Evolutionary conservation across 225 moss, liverwort and hornwort genomes (phyloP).

Genomic region (Ulota crispa): DNA sequence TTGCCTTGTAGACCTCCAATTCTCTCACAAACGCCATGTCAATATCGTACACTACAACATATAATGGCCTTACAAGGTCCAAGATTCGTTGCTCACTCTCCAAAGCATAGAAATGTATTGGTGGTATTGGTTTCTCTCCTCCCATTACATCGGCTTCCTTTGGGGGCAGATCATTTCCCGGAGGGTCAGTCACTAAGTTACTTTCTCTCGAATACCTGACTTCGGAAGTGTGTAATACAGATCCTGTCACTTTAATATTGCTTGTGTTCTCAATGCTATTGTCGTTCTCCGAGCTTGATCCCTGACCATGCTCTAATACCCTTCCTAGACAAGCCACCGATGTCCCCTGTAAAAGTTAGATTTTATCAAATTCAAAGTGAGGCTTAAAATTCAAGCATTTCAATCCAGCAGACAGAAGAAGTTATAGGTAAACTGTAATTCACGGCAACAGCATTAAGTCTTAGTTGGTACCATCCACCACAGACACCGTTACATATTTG

Average conservation of each 20-base stretch:
- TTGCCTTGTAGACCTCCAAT: constrained; percentile 88
- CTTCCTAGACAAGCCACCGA: constrained; percentile 40
- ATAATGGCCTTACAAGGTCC: constrained; percentile 74
- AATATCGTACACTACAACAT: constrained; percentile 89
- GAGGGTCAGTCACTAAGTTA: constrained; percentile 3
- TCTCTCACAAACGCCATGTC: constrained; percentile 94
- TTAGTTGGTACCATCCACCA: constrained; percentile 16
- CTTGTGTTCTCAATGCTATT: constrained; percentile 24
- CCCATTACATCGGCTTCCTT: constrained; percentile 20
- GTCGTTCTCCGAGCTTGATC: constrained; percentile 32
- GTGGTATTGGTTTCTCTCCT: constrained; percentile 57
- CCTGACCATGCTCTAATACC: constrained; percentile 30
- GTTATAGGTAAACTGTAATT: neutral
- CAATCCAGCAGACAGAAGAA: constrained; percentile 2
- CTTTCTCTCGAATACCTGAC: constrained; percentile 13
- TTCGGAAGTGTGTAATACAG: constrained; percentile 32
- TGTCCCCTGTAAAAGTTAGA: constrained; percentile 5
- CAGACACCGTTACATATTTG: neutral
- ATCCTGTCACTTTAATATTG: constrained; percentile 32
- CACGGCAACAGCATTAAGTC: neutral
- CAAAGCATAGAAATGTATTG: constrained; percentile 83
- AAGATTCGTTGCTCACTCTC: constrained; percentile 94
- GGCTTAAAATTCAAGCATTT: constrained; percentile 12
- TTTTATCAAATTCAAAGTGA: constrained; percentile 1
- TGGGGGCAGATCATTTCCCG: constrained; percentile 14